These are phyloP conservation scores for Aphanomyces invadans DNA, from an alignment of 352 stramenopile genomes.

Conservation along the genomic window DNA sequence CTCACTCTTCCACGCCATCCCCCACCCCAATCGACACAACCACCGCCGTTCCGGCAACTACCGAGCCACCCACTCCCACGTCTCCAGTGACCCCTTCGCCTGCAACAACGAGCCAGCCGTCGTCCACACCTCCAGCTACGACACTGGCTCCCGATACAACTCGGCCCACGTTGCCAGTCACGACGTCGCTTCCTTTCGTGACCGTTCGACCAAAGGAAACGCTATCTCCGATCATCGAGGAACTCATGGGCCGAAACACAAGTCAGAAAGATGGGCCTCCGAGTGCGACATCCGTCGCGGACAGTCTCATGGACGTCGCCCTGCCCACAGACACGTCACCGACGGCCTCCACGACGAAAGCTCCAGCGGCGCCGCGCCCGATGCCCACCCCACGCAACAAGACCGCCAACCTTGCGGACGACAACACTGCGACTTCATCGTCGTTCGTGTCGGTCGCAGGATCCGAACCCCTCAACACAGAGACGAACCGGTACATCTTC, in stretches of 20 bases:
- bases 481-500: constrained; percentile 21
- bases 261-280: background rate
- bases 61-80: background rate
- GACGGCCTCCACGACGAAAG: background rate
- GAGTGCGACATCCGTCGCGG: background rate
- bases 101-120: background rate
- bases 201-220: background rate
- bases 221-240: background rate
- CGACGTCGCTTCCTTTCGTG: background rate
- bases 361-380: background rate
- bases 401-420: background rate
- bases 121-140: background rate
- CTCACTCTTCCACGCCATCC: background rate
- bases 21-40: background rate
- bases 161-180: background rate
- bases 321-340: background rate
- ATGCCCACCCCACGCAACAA: background rate
- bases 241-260: background rate
- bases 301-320: background rate
- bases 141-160: background rate
- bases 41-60: background rate
- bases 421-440: background rate
- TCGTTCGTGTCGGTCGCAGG: background rate
- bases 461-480: background rate
- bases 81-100: background rate